Evolutionary conservation across 805 yeast species (phyloP), one percentile per base, ranked within the genome.

Genomic region (Saccharomycodes ludwigii): DNA sequence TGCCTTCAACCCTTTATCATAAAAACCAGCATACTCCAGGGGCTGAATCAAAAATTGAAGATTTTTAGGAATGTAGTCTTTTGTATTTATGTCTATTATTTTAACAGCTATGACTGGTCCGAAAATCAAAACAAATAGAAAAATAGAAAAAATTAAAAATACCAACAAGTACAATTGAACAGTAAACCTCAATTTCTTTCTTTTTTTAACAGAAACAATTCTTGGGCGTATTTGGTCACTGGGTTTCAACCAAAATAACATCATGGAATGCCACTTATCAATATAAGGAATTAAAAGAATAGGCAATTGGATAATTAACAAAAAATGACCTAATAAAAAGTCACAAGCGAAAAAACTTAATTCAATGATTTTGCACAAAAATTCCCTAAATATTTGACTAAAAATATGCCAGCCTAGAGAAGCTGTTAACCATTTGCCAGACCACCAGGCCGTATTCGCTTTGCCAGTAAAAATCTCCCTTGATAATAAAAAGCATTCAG

Each of bases 361-460:
- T 40, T 75, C 83, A 16, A 63, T 58, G 5, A 64, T 48, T 44
- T 75, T 75, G 47, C 80, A 73, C 10, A 70, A 34, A 34, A 56
- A 67, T 42, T 74, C 82, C 39, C 81, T 52, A 3, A 61, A 37
- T 4, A 80, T 80, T 35, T 73, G 80, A 2, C 74, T 61, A 6
- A 74, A 35, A 0, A 66, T 52, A 27, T 63, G 52, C 68, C 70
- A 65, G 0, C 79, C 77, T 7, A 74, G 49, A 0, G 71, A 74
- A 0, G 76, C 59, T 1, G 62, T 60, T 5, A 68, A 37, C 82
- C 82, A 75, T 40, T 65, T 68, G 0, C 82, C 81, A 2, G 80
- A 68, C 80, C 81, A 74, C 79, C 79, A 73, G 0, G 83, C 76
- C 29, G 61, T 55, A 41, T 74, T 78, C 0, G 74, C 50, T 33